These are phyloP conservation scores for Solidago caesia DNA, from an alignment of 129 eudicot species.

Conservation along the genomic window DNA sequence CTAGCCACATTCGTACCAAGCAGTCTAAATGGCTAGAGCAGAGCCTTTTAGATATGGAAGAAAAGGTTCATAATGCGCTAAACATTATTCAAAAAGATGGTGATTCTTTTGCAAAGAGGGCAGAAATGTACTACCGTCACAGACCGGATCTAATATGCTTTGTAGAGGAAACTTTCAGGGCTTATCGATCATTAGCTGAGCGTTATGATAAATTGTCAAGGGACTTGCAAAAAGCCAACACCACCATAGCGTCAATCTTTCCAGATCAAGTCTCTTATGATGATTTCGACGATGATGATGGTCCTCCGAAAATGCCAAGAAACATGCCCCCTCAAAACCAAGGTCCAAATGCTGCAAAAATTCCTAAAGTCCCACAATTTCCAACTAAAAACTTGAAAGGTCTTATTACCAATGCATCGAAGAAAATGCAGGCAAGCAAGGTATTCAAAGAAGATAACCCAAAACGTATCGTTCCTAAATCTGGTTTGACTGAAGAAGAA, in stretches of 20 bases:
- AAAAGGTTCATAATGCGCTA: slow-evolving; percentile 60
- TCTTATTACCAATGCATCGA: slow-evolving; percentile 42
- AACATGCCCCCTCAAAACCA: slow-evolving; percentile 26
- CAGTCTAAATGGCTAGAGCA: slow-evolving; percentile 63
- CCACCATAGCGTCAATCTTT: slow-evolving; percentile 71
- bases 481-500: slow-evolving; percentile 61
- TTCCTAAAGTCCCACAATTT: slow-evolving; percentile 57
- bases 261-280: slow-evolving; percentile 68
- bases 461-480: slow-evolving; percentile 31
- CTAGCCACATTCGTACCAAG: slow-evolving; percentile 63
- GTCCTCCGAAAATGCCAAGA: slow-evolving; percentile 30
- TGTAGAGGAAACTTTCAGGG: slow-evolving; percentile 70
- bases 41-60: slow-evolving; percentile 81
- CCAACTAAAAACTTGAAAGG: slow-evolving; percentile 52
- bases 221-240: slow-evolving; percentile 80
- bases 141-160: slow-evolving; percentile 74
- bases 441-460: slow-evolving; percentile 23
- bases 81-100: slow-evolving; percentile 80
- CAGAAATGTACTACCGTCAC: slow-evolving; percentile 88
- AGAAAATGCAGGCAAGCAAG: slow-evolving; percentile 37
- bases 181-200: slow-evolving; percentile 68
- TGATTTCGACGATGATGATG: slow-evolving; percentile 67
- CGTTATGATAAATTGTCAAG: slow-evolving; percentile 77
- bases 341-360: slow-evolving; percentile 32
- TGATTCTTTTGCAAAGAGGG: slow-evolving; percentile 82